These are phyloP conservation scores for Citrus inodora DNA, from an alignment of 345 rosid genomes.

Conservation along the genomic window DNA sequence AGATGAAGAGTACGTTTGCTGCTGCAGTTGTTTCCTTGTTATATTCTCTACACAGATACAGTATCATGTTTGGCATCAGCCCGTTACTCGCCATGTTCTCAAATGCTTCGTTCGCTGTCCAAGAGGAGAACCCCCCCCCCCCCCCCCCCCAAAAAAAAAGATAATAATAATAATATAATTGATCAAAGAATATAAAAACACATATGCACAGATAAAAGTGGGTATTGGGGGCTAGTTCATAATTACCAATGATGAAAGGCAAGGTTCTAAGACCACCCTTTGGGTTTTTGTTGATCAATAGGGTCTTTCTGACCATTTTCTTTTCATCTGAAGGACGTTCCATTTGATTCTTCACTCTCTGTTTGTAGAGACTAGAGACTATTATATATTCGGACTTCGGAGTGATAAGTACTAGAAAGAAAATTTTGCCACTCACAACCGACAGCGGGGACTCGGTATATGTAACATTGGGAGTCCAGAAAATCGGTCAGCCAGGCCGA, in stretches of 20 bases:
- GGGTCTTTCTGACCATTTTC: slow-evolving; percentile 28
- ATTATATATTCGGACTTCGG: too few species aligned
- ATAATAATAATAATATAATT: neutral
- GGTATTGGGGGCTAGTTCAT: too few species aligned
- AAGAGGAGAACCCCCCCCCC: neutral
- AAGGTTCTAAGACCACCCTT: slow-evolving; percentile 49
- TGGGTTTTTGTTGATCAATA: slow-evolving; percentile 10
- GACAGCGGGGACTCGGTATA: too few species aligned
- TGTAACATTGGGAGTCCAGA: too few species aligned
- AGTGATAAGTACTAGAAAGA: too few species aligned
- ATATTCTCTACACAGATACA: slow-evolving; percentile 52
- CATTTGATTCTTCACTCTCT: slow-evolving; percentile 4
- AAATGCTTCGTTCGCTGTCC: slow-evolving; percentile 57
- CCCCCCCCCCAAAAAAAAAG: too few species aligned
- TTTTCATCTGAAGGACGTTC: slow-evolving; percentile 3
- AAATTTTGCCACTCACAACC: too few species aligned
- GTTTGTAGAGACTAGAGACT: too few species aligned
- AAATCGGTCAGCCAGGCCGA: too few species aligned
- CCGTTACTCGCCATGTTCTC: slow-evolving; percentile 62
- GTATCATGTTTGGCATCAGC: slow-evolving; percentile 51
- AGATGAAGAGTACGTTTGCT: slow-evolving; percentile 43
- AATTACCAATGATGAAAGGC: slow-evolving; percentile 59
- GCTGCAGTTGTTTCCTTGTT: slow-evolving; percentile 41
- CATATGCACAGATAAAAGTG: neutral
- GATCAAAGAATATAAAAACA: neutral